Conservation (phyloP, 148 eudicot genomes). For the Hydrangea macrophylla region DNA sequence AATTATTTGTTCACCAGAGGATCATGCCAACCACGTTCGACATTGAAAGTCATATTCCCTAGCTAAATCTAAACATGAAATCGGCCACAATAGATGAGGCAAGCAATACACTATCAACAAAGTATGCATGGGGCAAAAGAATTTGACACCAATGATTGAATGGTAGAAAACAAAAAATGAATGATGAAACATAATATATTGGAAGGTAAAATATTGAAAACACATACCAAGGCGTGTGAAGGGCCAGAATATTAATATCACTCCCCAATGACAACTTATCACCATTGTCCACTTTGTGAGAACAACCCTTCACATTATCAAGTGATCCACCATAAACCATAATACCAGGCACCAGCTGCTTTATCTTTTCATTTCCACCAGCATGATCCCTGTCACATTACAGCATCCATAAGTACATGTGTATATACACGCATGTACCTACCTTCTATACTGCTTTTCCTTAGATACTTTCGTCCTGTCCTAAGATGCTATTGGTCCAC, state of each 20-base stretch:
- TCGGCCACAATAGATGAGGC: neutral
- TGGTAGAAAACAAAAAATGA: slow-evolving; percentile 2
- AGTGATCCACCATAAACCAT: slow-evolving; percentile 84
- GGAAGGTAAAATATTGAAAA: slow-evolving; percentile 1
- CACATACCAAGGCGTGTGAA: slow-evolving; percentile 87
- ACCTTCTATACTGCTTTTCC: neutral
- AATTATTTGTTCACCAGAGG: neutral
- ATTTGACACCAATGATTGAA: neutral
- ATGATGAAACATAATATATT: neutral
- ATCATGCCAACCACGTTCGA: neutral
- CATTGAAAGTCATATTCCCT: too few relatives aligned
- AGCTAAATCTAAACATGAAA: too few relatives aligned
- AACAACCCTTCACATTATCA: slow-evolving; percentile 84
- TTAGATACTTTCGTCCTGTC: too few relatives aligned
- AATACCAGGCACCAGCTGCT: slow-evolving; percentile 64
- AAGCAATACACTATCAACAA: neutral
- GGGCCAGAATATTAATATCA: slow-evolving; percentile 56
- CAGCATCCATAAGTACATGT: neutral
- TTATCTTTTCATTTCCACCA: slow-evolving; percentile 84
- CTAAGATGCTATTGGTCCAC: too few relatives aligned
- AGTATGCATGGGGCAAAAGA: neutral
- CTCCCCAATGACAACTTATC: slow-evolving; percentile 69
- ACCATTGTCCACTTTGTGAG: slow-evolving; percentile 76
- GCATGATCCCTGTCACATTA: slow-evolving; percentile 80
- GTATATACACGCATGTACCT: neutral